phyloP scores from a whole-genome alignment of 169 alveolate species.

The Babesia caballi region DNA sequence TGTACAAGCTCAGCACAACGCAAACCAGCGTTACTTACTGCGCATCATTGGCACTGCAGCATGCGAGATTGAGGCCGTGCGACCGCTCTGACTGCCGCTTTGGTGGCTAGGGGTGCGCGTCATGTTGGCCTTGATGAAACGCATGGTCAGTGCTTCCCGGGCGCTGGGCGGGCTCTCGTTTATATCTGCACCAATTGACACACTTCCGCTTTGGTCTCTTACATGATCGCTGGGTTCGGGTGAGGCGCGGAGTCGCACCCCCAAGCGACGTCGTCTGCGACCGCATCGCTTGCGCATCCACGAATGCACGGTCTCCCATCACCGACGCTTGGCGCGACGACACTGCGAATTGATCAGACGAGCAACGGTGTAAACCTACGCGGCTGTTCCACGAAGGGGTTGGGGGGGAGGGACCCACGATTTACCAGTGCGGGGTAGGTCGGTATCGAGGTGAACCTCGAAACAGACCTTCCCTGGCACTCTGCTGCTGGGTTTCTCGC shows the following conservation, averaged over 20 bases:
- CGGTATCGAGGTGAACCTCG: too few relatives aligned
- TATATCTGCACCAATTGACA: not conserved
- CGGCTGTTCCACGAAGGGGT: too few relatives aligned
- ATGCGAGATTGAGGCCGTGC: not conserved
- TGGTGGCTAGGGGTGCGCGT: not conserved
- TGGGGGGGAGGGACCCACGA: too few relatives aligned
- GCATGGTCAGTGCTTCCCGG: slow-evolving; percentile 28
- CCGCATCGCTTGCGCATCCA: not conserved
- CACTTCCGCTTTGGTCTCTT: not conserved
- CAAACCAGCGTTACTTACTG: not conserved
- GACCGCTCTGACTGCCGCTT: not conserved
- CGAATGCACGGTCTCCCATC: not conserved
- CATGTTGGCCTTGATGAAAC: slow-evolving; percentile 37
- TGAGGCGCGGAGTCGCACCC: not conserved
- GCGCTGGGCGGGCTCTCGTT: slow-evolving; percentile 40
- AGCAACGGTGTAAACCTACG: too few relatives aligned
- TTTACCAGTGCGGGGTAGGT: too few relatives aligned
- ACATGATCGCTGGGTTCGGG: slow-evolving; percentile 31
- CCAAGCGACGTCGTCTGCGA: not conserved
- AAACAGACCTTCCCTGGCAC: too few relatives aligned
- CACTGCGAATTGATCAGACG: too few relatives aligned
- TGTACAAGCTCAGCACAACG: not conserved
- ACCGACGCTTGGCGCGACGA: not conserved
- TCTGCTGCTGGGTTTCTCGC: too few relatives aligned
- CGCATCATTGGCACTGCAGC: not conserved